Evolutionary conservation across 257 asterid species (phyloP), one percentile per base, ranked within the genome.

Genomic region (Haberlea rhodopensis): DNA sequence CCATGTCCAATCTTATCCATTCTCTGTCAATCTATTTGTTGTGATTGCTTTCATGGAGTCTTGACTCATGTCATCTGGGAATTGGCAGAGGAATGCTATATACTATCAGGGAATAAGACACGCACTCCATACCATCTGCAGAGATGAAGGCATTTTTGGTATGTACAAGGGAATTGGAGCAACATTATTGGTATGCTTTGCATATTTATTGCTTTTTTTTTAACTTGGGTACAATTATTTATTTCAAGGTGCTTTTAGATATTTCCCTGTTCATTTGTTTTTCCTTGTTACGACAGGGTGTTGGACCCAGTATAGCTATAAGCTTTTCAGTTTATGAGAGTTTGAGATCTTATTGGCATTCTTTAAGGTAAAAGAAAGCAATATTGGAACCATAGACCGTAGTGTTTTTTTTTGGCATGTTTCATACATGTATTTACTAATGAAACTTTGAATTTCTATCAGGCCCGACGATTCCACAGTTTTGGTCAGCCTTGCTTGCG

Each of bases 81-180:
- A 29, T 66, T 72, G 63, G 71, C 59, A 88, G 96, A 81, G 85
- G 65, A 88, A 73, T 61, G 54, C 85, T 6, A 74, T 79, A 27
- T 88, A 88, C 76, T 88, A 88, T 37, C 82, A 80, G 51, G 96
- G 96, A 70, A 88, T 88, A 48, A 67, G 75, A 69, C 95, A 88
- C 60, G 83, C 96, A 8, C 62, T 88, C 48, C 67, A 75, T 72
- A 86, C 95, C 77, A 88, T 88, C 65, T 78, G 89, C 79, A 82
- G 82, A 73, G 96, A 86, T 52, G 95, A 88, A 84, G 96, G 96
- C 7, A 69, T 82, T 72, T 74, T 79, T 51, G 96, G 96, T 52
- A 80, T 88, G 26, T 88, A 88, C 76, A 88, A 88, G 77, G 96
- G 96, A 57, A 75, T 88, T 52, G 96, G 96, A 58, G 96, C 91